Percentiles rank a stretch among this genome's conserved stretches.
Conservation (phyloP, 345 rosid genomes). For the Eucalyptus curtisii region DNA sequence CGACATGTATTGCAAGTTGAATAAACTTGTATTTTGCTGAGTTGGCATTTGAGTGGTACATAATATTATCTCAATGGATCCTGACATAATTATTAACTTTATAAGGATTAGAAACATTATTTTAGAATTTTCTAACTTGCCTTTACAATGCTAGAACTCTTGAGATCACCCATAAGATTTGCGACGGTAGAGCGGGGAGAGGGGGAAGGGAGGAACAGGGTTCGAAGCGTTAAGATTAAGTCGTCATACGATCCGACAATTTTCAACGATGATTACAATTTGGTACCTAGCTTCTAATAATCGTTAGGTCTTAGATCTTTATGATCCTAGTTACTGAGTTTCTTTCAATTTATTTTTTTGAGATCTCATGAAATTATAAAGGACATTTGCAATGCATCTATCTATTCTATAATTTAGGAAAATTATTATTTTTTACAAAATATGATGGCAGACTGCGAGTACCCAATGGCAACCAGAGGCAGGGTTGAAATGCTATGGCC, state of each 20-base stretch:
- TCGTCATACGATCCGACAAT: not conserved
- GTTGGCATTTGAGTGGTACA: no score
- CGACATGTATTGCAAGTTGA: no score
- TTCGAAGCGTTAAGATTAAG: not conserved
- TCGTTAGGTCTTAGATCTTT: no score
- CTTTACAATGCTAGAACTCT: not conserved
- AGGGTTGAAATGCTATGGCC: not conserved
- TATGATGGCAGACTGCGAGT: fast-evolving
- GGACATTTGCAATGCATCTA: not conserved
- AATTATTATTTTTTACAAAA: not conserved
- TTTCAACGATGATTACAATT: not conserved
- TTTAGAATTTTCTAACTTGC: not conserved
- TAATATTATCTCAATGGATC: not conserved
- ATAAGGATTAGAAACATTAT: not conserved
- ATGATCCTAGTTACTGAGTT: not conserved
- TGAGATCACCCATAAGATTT: not conserved
- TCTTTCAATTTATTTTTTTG: not conserved
- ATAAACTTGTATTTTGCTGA: no score
- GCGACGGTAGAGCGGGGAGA: not conserved
- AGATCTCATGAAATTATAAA: not conserved
- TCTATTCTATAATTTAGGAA: not conserved
- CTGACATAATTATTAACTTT: not conserved
- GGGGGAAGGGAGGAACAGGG: no score
- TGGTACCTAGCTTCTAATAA: no score
- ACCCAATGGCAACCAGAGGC: not conserved